Conservation (phyloP, 306 rosid genomes). For the Quercus wislizeni region DNA sequence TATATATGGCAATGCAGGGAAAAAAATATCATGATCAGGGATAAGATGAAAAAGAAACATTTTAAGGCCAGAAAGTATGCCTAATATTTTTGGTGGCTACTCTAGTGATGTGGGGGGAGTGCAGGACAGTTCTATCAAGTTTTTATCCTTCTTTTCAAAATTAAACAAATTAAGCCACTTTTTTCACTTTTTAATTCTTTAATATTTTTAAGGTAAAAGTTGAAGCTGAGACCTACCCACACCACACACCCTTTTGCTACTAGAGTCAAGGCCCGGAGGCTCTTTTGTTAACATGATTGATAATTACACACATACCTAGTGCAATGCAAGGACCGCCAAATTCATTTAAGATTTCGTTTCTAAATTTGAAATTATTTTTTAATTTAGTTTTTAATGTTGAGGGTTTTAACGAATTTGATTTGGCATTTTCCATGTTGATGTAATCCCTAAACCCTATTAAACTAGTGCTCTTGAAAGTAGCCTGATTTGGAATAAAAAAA, state of each 20-base stretch:
- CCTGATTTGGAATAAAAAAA: too few relatives aligned
- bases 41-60: not conserved
- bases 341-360: too few relatives aligned
- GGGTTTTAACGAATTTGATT: too few relatives aligned
- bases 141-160: not conserved
- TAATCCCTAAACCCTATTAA: too few relatives aligned
- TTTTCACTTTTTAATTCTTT: not conserved
- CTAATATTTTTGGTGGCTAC: not conserved
- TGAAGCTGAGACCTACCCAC: not conserved
- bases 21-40: slow-evolving; percentile 1
- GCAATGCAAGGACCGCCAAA: too few relatives aligned
- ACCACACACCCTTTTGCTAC: not conserved
- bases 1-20: slow-evolving; percentile 10
- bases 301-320: too few relatives aligned
- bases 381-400: too few relatives aligned
- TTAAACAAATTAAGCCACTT: not conserved
- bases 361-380: too few relatives aligned
- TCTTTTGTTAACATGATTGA: too few relatives aligned
- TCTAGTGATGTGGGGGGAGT: not conserved
- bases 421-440: too few relatives aligned
- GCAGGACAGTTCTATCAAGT: not conserved
- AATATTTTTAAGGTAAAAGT: not conserved
- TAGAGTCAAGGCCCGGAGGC: too few relatives aligned
- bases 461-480: too few relatives aligned
- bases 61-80: not conserved